phyloP scores from a whole-genome alignment of 495 filamentous ascomycete genomes.

The Evernia prunastri region DNA sequence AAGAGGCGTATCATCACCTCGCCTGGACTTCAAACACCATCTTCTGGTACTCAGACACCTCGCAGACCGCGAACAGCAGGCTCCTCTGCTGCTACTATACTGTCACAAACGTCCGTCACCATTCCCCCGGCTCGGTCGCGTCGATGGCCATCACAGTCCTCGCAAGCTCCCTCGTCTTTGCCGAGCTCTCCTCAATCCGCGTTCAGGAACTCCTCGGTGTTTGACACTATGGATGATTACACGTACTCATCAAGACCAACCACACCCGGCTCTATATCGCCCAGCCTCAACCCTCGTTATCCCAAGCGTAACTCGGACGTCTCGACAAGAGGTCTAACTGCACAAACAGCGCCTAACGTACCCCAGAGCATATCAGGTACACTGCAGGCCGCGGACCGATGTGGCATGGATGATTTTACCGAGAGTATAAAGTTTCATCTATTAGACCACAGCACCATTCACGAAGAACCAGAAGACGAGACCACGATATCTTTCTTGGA shows the following conservation, averaged over 20 bases:
- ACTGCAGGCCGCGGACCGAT: neutral
- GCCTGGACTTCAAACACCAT: constrained; percentile 54
- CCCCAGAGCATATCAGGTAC: constrained; percentile 7
- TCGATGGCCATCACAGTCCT: constrained; percentile 62
- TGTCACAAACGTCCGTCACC: constrained; percentile 58
- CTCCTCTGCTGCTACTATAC: constrained; percentile 49
- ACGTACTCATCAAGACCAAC: constrained; percentile 59
- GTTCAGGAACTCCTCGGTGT: constrained; percentile 66
- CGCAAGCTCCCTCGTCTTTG: constrained; percentile 51
- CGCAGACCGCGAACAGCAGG: constrained; percentile 39
- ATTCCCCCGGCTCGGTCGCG: constrained; percentile 43
- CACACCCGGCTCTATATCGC: constrained; percentile 65
- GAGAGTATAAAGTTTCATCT: neutral
- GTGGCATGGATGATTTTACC: constrained; percentile 4
- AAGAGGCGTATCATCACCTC: constrained; percentile 62
- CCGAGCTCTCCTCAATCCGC: constrained; percentile 75
- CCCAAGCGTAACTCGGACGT: constrained; percentile 49
- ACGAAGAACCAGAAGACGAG: constrained; percentile 27
- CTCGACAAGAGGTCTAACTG: constrained; percentile 39
- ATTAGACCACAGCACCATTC: constrained; percentile 17
- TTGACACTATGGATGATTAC: constrained; percentile 57
- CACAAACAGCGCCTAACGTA: constrained; percentile 1
- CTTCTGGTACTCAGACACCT: constrained; percentile 37
- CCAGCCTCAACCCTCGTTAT: constrained; percentile 41
- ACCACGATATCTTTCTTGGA: constrained; percentile 7